Conservation (phyloP, 2,329 filamentous ascomycete species). For the Juglanconis juglandina region DNA sequence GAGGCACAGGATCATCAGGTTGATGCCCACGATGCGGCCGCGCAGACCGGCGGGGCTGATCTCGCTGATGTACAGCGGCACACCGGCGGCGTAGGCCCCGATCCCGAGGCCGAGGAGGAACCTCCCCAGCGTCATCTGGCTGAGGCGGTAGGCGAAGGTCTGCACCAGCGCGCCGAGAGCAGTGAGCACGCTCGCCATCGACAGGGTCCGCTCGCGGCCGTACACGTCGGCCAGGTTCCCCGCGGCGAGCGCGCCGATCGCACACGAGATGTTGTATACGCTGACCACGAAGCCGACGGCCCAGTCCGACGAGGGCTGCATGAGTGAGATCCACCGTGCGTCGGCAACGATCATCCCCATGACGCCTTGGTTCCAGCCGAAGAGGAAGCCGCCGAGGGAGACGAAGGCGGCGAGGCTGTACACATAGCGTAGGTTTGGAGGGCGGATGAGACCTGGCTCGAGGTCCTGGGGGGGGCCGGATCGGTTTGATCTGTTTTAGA, state of each 20-base stretch:
- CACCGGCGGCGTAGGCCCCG: constrained; percentile 29
- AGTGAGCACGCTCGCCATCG: constrained; percentile 23
- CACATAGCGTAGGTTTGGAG: constrained; percentile 27
- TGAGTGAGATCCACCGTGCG: constrained; percentile 26
- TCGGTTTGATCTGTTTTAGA: constrained; percentile 26
- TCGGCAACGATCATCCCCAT: constrained; percentile 32
- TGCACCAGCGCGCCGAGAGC: constrained; percentile 10
- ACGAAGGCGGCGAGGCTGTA: constrained; percentile 26
- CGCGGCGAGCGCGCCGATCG: constrained; percentile 27
- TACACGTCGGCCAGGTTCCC: constrained; percentile 26
- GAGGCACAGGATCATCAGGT: constrained; percentile 30
- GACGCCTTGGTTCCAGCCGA: constrained; percentile 30
- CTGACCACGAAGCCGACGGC: constrained; percentile 29
- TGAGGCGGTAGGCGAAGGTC: background rate
- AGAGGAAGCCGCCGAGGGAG: constrained; percentile 27
- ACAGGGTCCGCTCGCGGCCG: constrained; percentile 28
- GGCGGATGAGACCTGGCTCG: constrained; percentile 18
- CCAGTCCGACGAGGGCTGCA: constrained; percentile 29
- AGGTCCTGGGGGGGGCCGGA: constrained; percentile 21
- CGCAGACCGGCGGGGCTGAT: constrained; percentile 27
- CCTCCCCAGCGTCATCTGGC: constrained; percentile 26
- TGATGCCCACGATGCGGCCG: constrained; percentile 28
- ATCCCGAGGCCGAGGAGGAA: constrained; percentile 28
- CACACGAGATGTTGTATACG: constrained; percentile 30
- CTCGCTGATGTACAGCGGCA: constrained; percentile 30